A percentile compares a stretch with the other conserved stretches of the same genome.
phyloP scores from a whole-genome alignment of 2,329 filamentous ascomycete species.

The Salinomyces thailandicus region DNA sequence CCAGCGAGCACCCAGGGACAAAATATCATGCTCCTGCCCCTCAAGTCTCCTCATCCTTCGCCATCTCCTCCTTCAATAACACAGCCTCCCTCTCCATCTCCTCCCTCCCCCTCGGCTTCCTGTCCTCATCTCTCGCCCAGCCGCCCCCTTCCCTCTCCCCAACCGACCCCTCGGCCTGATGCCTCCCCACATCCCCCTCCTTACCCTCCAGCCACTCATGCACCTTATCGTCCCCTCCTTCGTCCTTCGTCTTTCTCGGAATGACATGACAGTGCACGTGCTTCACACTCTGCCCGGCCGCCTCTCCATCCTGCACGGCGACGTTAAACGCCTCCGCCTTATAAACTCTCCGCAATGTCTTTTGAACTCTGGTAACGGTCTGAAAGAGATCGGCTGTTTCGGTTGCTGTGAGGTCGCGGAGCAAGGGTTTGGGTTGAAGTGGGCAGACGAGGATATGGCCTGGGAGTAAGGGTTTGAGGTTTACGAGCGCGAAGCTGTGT shows the following conservation, averaged over 20 bases:
- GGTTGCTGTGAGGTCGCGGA: conserved; percentile 59
- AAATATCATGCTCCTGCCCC: conserved; percentile 7
- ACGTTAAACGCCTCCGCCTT: conserved; percentile 74
- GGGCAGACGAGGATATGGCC: conserved; percentile 91
- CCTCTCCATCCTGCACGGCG: conserved; percentile 83
- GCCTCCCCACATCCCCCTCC: conserved; percentile 69
- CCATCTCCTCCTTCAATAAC: conserved; percentile 50
- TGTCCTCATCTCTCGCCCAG: conserved; percentile 52
- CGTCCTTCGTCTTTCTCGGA: conserved; percentile 53
- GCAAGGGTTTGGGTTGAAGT: conserved; percentile 51
- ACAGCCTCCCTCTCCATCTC: conserved; percentile 75
- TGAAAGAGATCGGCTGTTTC: conserved; percentile 80
- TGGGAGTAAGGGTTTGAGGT: conserved; percentile 86
- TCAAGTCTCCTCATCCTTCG: conserved; percentile 32
- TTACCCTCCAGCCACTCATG: conserved; percentile 77
- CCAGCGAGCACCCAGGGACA: too few relatives aligned
- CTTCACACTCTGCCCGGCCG: conserved; percentile 85
- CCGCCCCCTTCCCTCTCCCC: conserved; percentile 40
- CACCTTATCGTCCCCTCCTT: conserved; percentile 59
- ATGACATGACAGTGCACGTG: conserved; percentile 93
- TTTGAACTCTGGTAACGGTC: conserved; percentile 64
- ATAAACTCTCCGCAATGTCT: conserved; percentile 56
- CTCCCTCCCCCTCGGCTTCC: conserved; percentile 55
- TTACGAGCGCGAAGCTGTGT: conserved; percentile 79
- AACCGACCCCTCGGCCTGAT: conserved; percentile 34